These are phyloP conservation scores for Pochonia chlamydosporia DNA, from an alignment of 2,329 filamentous ascomycete species.

Conservation along the genomic window DNA sequence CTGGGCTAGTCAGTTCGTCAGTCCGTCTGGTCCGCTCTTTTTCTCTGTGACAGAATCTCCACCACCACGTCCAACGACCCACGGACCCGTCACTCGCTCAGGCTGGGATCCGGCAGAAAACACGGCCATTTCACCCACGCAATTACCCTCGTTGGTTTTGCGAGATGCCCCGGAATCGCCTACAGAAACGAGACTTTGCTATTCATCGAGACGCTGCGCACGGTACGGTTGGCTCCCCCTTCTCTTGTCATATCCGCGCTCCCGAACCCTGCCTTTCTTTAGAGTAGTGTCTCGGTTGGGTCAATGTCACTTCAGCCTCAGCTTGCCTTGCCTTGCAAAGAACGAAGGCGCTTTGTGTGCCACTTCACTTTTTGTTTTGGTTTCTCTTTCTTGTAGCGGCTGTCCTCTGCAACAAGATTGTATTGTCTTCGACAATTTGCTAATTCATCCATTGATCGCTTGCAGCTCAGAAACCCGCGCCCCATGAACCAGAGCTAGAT, in stretches of 20 bases:
- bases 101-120: background rate
- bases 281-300: background rate
- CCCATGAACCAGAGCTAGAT: constrained; percentile 19
- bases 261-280: constrained; percentile 1
- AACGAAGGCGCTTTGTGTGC: background rate
- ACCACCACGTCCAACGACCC: background rate
- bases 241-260: background rate
- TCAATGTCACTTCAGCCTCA: background rate
- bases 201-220: constrained; percentile 25
- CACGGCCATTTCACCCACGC: background rate
- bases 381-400: no score
- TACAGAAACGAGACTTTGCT: constrained; percentile 27
- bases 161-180: constrained; percentile 24
- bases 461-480: constrained; percentile 9
- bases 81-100: background rate
- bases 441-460: constrained; percentile 3
- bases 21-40: no score
- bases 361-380: background rate
- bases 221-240: constrained; percentile 1
- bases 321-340: constrained; percentile 13
- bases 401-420: background rate
- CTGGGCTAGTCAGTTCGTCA: no score
- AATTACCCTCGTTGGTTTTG: background rate
- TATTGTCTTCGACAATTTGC: background rate
- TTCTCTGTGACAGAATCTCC: no score